Percentiles rank a stretch among this genome's conserved stretches.
Conservation (phyloP, 139 green algal genomes). For the Edaphochlamys debaryana region DNA sequence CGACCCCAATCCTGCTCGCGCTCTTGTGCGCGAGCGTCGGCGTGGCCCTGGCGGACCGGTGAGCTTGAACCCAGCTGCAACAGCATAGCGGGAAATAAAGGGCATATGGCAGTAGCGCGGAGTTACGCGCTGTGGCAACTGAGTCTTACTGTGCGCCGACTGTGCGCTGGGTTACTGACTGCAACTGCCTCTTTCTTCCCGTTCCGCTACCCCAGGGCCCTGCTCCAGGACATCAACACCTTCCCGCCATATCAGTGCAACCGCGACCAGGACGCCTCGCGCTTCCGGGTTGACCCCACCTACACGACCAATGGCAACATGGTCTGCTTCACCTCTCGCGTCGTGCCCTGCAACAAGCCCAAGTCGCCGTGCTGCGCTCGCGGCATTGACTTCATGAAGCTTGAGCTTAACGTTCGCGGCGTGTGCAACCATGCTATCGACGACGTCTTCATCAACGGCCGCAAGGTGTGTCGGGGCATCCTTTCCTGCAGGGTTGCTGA, state of each 20-base stretch:
- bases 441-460: neutral
- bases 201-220: neutral
- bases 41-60: neutral
- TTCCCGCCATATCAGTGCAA: conserved; percentile 43
- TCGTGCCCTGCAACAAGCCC: neutral
- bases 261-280: conserved; percentile 26
- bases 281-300: conserved; percentile 14
- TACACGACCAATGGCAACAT: neutral
- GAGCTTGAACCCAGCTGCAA: neutral
- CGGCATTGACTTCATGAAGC: conserved; percentile 31
- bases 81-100: neutral
- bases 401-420: conserved; percentile 21
- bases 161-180: too few relatives aligned
- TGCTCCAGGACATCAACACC: neutral
- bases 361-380: neutral
- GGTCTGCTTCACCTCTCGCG: conserved; percentile 26
- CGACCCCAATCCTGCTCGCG: neutral
- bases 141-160: too few relatives aligned
- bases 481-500: too few relatives aligned
- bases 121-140: neutral
- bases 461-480: too few relatives aligned
- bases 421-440: conserved; percentile 12
- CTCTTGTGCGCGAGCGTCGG: neutral
- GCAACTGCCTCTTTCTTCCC: neutral
- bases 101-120: neutral